Conservation (phyloP, 2,329 filamentous ascomycete genomes). For the Ophiostoma australiae region DNA sequence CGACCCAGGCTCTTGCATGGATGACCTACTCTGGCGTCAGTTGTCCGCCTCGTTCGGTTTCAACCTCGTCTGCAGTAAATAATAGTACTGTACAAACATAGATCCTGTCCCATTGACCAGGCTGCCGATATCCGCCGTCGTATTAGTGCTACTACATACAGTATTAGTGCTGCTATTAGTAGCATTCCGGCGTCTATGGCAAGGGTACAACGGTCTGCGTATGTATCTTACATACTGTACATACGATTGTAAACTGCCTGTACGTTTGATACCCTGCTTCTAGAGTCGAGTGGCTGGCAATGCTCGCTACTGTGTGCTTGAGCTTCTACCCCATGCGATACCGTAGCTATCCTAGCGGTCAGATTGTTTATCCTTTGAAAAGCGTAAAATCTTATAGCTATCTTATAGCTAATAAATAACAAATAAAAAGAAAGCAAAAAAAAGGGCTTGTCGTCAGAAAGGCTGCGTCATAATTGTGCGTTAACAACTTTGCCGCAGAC, state of each 20-base stretch:
- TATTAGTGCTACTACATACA: not conserved
- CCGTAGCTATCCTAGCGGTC: not conserved
- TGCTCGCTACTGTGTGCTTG: not conserved
- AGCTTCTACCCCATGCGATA: not conserved
- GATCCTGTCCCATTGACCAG: not conserved
- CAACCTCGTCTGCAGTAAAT: not conserved
- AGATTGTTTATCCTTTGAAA: not conserved
- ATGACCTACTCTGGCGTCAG: not conserved
- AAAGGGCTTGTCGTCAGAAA: not conserved
- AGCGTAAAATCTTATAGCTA: not conserved
- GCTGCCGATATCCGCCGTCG: conserved; percentile 11
- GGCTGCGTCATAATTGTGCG: not conserved
- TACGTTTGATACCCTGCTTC: too few relatives aligned
- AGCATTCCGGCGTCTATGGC: not conserved
- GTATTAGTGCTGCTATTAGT: not conserved
- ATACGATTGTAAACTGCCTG: too few relatives aligned
- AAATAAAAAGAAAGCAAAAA: not conserved
- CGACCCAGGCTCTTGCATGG: too few relatives aligned
- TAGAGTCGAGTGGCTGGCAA: not conserved
- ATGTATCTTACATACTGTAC: not conserved
- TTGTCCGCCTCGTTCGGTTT: not conserved
- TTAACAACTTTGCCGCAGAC: not conserved
- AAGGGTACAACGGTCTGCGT: not conserved
- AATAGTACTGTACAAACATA: not conserved
- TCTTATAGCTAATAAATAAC: not conserved